phyloP scores from a whole-genome alignment of 257 asterid species.

The Solanum corneliomulleri region DNA sequence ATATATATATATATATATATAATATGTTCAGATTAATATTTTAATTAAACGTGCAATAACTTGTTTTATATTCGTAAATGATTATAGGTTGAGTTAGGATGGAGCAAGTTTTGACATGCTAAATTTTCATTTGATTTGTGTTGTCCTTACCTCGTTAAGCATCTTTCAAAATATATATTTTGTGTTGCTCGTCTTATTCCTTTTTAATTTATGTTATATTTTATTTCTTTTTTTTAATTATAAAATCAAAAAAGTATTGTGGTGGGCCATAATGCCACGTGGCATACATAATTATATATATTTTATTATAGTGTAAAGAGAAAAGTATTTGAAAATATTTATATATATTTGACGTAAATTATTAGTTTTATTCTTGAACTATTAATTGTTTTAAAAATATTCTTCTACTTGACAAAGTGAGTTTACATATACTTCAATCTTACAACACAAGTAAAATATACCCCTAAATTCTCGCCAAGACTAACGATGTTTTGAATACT shows the following conservation, averaged over 20 bases:
- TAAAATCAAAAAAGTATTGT: not conserved
- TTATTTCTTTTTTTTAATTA: too few species aligned
- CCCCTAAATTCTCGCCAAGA: too few species aligned
- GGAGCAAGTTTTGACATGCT: not conserved
- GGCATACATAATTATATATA: not conserved
- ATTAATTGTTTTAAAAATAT: too few species aligned
- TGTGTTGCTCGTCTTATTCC: not conserved
- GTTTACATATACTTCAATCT: too few species aligned
- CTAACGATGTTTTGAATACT: too few species aligned
- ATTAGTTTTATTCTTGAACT: too few species aligned
- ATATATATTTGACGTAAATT: too few species aligned
- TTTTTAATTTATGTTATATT: too few species aligned
- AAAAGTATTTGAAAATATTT: too few species aligned
- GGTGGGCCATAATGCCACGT: not conserved
- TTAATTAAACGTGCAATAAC: not conserved
- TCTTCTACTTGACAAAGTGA: fast-evolving
- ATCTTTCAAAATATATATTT: not conserved
- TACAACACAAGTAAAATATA: too few species aligned
- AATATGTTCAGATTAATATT: not conserved
- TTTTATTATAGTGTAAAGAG: not conserved
- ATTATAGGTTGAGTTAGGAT: not conserved
- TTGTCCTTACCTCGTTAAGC: not conserved
- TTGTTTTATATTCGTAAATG: not conserved
- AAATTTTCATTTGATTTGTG: too few species aligned
- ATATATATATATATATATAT: too few species aligned